These are phyloP conservation scores for Geum urbanum DNA, from an alignment of 306 rosid genomes.

Conservation along the genomic window DNA sequence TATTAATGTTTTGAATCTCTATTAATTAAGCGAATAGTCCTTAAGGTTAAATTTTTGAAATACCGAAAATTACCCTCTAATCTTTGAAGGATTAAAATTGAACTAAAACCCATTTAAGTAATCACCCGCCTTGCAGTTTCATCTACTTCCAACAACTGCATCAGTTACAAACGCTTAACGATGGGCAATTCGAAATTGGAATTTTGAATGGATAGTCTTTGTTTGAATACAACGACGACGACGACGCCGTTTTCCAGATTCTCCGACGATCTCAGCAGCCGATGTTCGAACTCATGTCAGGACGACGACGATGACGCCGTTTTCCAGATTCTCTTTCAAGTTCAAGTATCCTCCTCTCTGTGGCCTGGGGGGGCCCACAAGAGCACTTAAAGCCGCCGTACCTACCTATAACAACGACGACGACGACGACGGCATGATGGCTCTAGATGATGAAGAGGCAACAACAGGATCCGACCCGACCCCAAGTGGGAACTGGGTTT, in stretches of 20 bases:
- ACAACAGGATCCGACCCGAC: slow-evolving; percentile 19
- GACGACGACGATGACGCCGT: slow-evolving; percentile 20
- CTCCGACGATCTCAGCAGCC: slow-evolving; percentile 51
- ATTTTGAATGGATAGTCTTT: slow-evolving; percentile 53
- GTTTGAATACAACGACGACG: slow-evolving; percentile 33
- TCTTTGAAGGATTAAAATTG: too few relatives aligned
- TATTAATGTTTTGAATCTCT: too few relatives aligned
- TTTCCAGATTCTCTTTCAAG: slow-evolving; percentile 59
- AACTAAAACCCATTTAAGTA: too few relatives aligned
- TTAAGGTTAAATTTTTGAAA: too few relatives aligned
- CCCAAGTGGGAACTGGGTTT: slow-evolving; percentile 61
- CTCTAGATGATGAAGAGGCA: slow-evolving; percentile 31
- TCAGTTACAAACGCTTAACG: too few relatives aligned
- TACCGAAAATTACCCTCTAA: too few relatives aligned
- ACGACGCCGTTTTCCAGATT: slow-evolving; percentile 36
- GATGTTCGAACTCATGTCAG: slow-evolving; percentile 59
- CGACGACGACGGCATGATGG: slow-evolving; percentile 46
- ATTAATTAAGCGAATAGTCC: too few relatives aligned
- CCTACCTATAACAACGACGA: slow-evolving; percentile 31
- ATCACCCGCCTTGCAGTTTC: too few relatives aligned
- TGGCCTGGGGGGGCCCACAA: slow-evolving; percentile 41
- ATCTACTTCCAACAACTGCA: too few relatives aligned
- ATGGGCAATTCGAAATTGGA: neutral
- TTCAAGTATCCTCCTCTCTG: slow-evolving; percentile 35
- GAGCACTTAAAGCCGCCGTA: neutral